A percentile compares a stretch with the other conserved stretches of the same genome.
phyloP scores from a whole-genome alignment of 2,329 filamentous ascomycete species.

The Diaporthe vexans region DNA sequence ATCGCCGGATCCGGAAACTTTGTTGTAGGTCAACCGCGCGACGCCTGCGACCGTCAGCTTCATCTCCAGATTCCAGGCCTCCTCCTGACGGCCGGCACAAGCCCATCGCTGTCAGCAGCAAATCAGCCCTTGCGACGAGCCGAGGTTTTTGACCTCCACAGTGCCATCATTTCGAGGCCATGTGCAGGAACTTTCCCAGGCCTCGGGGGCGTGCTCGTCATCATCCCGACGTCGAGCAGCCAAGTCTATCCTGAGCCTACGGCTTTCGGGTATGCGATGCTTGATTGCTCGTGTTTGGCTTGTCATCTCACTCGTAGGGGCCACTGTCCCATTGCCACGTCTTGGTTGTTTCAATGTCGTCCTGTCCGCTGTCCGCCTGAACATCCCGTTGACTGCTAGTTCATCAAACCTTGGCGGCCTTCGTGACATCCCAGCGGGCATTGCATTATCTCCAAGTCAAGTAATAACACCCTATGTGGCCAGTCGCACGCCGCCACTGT shows the following conservation, averaged over 20 bases:
- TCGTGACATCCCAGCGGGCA: background rate
- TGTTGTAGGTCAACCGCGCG: background rate
- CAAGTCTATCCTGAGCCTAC: conserved; percentile 13
- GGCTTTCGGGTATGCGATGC: conserved; percentile 22
- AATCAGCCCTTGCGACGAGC: background rate
- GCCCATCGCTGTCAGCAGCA: background rate
- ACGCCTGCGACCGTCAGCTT: background rate
- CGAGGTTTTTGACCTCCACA: background rate
- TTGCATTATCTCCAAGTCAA: conserved; percentile 2
- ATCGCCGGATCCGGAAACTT: conserved; percentile 23
- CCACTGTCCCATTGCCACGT: conserved; percentile 14
- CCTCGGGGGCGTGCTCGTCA: background rate
- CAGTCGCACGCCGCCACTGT: conserved; percentile 20
- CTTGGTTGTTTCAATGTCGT: conserved; percentile 32
- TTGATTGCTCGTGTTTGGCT: conserved; percentile 25
- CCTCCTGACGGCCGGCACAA: background rate
- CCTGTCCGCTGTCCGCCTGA: conserved; percentile 16
- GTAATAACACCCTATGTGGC: conserved; percentile 5
- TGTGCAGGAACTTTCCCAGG: background rate
- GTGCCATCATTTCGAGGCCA: background rate
- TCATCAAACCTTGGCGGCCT: conserved; percentile 28
- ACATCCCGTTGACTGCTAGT: conserved; percentile 18
- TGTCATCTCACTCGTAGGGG: conserved; percentile 20
- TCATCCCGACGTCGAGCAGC: conserved; percentile 19
- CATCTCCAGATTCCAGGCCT: background rate